Conservation (phyloP, 1,284 basidiomycete species). For the Heterobasidion occidentale region DNA sequence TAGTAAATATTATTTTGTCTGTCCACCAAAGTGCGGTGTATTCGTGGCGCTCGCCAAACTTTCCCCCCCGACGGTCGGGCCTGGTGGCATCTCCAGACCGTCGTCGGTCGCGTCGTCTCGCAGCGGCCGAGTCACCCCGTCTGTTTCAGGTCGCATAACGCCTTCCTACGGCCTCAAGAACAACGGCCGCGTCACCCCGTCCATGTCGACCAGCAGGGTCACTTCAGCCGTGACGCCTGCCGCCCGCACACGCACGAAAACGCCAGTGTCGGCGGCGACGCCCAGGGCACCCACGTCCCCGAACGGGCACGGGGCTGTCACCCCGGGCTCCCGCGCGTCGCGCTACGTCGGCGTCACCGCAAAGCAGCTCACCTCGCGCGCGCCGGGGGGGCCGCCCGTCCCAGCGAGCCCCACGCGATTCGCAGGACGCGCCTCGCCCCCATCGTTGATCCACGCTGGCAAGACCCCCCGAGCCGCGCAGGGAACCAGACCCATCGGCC, state of each 20-base stretch:
- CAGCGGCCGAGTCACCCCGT: slow-evolving; percentile 48
- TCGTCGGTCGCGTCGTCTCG: slow-evolving; percentile 75
- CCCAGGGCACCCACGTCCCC: neutral
- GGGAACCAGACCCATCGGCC: slow-evolving; percentile 25
- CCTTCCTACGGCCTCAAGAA: slow-evolving; percentile 27
- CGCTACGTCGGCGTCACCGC: slow-evolving; percentile 62
- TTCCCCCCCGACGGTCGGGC: slow-evolving; percentile 63
- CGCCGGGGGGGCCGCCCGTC: slow-evolving; percentile 4
- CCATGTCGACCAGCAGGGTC: slow-evolving; percentile 16
- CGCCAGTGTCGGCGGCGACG: neutral
- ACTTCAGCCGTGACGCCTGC: slow-evolving; percentile 27
- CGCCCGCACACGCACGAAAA: slow-evolving; percentile 13
- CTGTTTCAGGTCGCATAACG: slow-evolving; percentile 33
- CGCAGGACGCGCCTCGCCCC: slow-evolving; percentile 19
- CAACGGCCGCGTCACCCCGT: slow-evolving; percentile 20
- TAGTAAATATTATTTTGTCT: slow-evolving; percentile 82
- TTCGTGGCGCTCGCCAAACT: slow-evolving; percentile 84
- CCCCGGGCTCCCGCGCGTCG: slow-evolving; percentile 64
- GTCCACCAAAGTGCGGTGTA: slow-evolving; percentile 82
- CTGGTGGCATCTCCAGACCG: slow-evolving; percentile 49
- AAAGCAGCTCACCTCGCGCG: slow-evolving; percentile 57
- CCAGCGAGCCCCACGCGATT: slow-evolving; percentile 31
- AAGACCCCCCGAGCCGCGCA: slow-evolving; percentile 52
- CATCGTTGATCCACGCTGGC: slow-evolving; percentile 23
- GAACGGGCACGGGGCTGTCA: neutral